Evolutionary conservation across 2,329 filamentous ascomycete species (phyloP), one percentile per base, ranked within the genome.

Genomic region (Monascus ruber): DNA sequence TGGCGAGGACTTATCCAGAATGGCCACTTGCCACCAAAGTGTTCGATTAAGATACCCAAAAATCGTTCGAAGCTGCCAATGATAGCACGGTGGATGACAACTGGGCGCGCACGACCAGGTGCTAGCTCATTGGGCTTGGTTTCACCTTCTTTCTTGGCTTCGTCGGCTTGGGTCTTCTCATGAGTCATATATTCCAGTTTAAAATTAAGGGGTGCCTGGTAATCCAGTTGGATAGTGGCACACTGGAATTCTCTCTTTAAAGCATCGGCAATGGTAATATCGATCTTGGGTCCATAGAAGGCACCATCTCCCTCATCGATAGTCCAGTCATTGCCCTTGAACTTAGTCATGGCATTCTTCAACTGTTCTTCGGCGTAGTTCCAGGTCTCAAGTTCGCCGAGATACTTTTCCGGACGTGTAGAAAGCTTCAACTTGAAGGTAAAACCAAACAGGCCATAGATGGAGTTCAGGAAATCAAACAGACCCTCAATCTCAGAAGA

Each of bases 211-310:
- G 83, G 82, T 17, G 85, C 75, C 58, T 94, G 83, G 69, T 93
- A 94, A 60, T 94, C 86, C 39, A 94, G 77, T 67, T 96, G 89
- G 50, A 96, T 94, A 8, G 89, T 96, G 51, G 89, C 86, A 56
- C 85, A 93, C 64, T 94, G 84, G 69, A 80, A 84, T 43, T 88
- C 85, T 59, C 88, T 77, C 63, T 79, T 79, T 49, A 95, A 71
- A 34, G 85, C 85, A 64, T 95, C 89, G 37, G 80, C 81, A 55
- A 98, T 88, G 45, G 85, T 93, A 56, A 98, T 91, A 54, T 98
- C 91, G 52, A 96, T 94, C 76, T 98, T 98, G 37, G 91, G 91
- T 1, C 91, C 91, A 62, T 98, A 98, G 68, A 96, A 98, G 38
- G 91, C 91, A 58, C 91, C 91, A 53, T 98, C 91, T 41, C 89